Percentiles rank a stretch among this genome's conserved stretches.
Conservation (phyloP, 2,329 filamentous ascomycete genomes). For the Colletotrichum sp. region DNA sequence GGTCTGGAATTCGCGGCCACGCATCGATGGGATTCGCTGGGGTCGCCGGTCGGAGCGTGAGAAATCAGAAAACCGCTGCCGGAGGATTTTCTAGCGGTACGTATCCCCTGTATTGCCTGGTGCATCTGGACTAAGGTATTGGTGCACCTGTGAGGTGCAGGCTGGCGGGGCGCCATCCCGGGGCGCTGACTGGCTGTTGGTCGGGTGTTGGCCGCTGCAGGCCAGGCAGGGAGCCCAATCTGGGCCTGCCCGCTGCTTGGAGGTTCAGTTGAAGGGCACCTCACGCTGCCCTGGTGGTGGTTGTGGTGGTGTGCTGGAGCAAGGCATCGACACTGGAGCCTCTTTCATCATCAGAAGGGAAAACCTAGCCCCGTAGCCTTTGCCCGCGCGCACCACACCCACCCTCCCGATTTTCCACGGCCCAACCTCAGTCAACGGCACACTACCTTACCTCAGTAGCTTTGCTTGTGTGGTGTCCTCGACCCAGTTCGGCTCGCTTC, state of each 20-base stretch:
- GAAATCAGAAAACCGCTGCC: conserved; percentile 3
- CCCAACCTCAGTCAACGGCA: background rate
- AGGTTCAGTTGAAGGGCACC: background rate
- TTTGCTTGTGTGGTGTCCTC: background rate
- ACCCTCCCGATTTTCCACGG: conserved; percentile 22
- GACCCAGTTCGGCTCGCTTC: background rate
- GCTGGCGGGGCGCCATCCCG: background rate
- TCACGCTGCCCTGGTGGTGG: background rate
- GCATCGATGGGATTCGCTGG: background rate
- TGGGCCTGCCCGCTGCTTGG: background rate
- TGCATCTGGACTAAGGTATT: background rate
- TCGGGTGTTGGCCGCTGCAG: background rate
- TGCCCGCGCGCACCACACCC: background rate
- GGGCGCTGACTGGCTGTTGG: background rate
- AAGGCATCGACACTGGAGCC: conserved; percentile 9
- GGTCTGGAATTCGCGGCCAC: background rate
- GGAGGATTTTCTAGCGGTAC: background rate
- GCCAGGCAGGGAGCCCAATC: background rate
- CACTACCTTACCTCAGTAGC: background rate
- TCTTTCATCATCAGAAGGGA: conserved; percentile 24
- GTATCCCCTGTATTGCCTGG: background rate
- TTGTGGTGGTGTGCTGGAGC: background rate
- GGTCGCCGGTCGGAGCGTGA: background rate
- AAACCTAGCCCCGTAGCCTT: conserved; percentile 17
- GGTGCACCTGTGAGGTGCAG: background rate